Base-by-base conservation (phyloP, 202 grass and related monocot species). In the Setaria viridis region DNA sequence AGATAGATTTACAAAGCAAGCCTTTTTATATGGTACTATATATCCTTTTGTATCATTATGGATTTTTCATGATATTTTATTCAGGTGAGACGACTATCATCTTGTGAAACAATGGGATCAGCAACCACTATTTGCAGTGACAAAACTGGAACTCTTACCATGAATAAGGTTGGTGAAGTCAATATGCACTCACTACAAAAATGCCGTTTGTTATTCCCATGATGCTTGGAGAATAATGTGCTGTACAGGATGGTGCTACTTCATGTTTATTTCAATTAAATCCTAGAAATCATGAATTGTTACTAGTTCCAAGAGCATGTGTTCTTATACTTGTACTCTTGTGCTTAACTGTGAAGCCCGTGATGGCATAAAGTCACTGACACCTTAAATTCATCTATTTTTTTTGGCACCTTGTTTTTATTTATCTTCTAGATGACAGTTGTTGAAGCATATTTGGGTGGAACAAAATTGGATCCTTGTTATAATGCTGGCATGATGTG, bases 21-120 rank as follows among this genome's bases (percentile, higher is more conserved):
- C 20, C n/a, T 29, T 47, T 71, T 47, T 47, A 45, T 72, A 6
- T 49, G 45, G 13, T 13, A 29, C 11, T 72, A 13, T 48, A 50
- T 51, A 10, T 51, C 15, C 8, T 51, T 49, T 32, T 16, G 12
- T 46, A 50, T 72, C 11, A 50, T 62, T 55, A 49, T 65, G 6
- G 48, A 68, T 49, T 55, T 55, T 15, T 29, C 1, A 13, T 25
- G 3, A 25, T n/a, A 57, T 84, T 45, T 62, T 50, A 82, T 58
- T 74, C 35, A 99, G 96, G 96, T 99, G 66, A 90, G 93, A 63
- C 88, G 93, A 25, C 86, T 99, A 19, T 95, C 93, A 75, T 91
- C 93, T 69, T 99, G 96, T 79, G 91, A 95, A 95, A 99, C 96
- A 11, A 95, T 99, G 96, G 93, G 93, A 79, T 95, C 93, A 41